Conservation (phyloP, 441 rosid genomes). For the Lepidium campestre region DNA sequence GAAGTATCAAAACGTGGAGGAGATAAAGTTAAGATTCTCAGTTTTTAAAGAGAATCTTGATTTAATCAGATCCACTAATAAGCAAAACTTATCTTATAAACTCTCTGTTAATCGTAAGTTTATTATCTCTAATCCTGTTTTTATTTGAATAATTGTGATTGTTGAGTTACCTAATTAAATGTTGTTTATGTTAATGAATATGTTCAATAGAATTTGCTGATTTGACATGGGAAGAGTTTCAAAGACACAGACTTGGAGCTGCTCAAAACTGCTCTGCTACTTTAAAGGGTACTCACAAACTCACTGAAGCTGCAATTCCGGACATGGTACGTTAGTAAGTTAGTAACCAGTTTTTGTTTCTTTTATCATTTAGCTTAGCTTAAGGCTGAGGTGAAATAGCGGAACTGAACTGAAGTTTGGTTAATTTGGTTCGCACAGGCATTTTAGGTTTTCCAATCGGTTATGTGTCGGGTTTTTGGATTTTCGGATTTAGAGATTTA, state of each 20-base stretch:
- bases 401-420: too few relatives aligned
- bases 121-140: neutral
- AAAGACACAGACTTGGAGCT: slow-evolving; percentile 67
- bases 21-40: slow-evolving; percentile 58
- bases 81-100: slow-evolving; percentile 45
- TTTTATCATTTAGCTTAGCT: too few relatives aligned
- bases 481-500: too few relatives aligned
- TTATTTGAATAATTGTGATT: neutral
- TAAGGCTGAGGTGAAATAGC: too few relatives aligned
- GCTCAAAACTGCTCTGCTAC: slow-evolving; percentile 94
- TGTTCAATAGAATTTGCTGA: slow-evolving; percentile 62
- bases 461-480: too few relatives aligned
- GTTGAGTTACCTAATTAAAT: neutral
- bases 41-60: slow-evolving; percentile 58
- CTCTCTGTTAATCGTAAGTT: slow-evolving; percentile 62
- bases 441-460: too few relatives aligned
- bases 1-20: slow-evolving; percentile 54
- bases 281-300: slow-evolving; percentile 61
- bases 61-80: slow-evolving; percentile 66
- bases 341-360: slow-evolving; percentile 38
- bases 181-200: neutral
- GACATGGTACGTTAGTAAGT: slow-evolving; percentile 16
- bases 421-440: too few relatives aligned
- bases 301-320: slow-evolving; percentile 48
- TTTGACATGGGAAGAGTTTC: slow-evolving; percentile 82